Percentiles rank a stretch among this genome's conserved stretches.
These are phyloP conservation scores for Tolypocladium tropicale DNA, from an alignment of 2,329 filamentous ascomycete species.

Conservation along the genomic window DNA sequence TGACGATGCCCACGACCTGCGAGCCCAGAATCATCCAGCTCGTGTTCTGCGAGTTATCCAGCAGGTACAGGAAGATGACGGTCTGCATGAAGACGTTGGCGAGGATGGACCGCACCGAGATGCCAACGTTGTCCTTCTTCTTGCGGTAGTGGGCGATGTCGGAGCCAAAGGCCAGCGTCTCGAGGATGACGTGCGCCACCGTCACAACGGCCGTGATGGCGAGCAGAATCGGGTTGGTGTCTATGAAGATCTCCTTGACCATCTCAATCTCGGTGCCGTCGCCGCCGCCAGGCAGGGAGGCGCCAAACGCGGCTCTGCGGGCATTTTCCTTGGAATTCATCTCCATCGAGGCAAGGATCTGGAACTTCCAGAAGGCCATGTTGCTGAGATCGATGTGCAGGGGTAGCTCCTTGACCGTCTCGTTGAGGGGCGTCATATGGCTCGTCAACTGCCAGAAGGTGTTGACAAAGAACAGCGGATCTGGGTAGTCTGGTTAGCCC, in stretches of 20 bases:
- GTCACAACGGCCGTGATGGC: constrained; percentile 75
- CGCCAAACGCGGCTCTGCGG: constrained; percentile 65
- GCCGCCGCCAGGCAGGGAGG: constrained; percentile 61
- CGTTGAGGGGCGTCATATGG: constrained; percentile 87
- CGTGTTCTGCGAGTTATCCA: constrained; percentile 96
- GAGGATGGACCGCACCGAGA: constrained; percentile 89
- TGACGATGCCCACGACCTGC: constrained; percentile 70
- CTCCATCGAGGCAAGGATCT: constrained; percentile 73
- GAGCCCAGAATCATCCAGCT: constrained; percentile 98
- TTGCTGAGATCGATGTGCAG: constrained; percentile 78
- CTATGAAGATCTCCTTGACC: constrained; percentile 89
- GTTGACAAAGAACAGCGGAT: constrained; percentile 82
- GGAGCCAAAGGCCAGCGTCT: constrained; percentile 92
- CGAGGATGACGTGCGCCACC: constrained; percentile 87
- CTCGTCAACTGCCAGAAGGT: constrained; percentile 92
- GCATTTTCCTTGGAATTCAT: constrained; percentile 77
- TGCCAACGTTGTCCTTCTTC: constrained; percentile 98
- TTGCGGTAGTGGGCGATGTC: constrained; percentile 98
- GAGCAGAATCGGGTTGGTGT: constrained; percentile 88
- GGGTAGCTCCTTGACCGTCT: constrained; percentile 73
- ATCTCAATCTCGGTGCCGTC: constrained; percentile 94
- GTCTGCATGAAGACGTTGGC: constrained; percentile 97
- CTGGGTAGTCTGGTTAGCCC: constrained; percentile 17
- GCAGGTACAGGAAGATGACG: constrained; percentile 89
- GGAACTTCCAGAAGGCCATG: constrained; percentile 82